phyloP scores from a whole-genome alignment of 73 alveolate genomes.

The Blepharisma japonicum region DNA sequence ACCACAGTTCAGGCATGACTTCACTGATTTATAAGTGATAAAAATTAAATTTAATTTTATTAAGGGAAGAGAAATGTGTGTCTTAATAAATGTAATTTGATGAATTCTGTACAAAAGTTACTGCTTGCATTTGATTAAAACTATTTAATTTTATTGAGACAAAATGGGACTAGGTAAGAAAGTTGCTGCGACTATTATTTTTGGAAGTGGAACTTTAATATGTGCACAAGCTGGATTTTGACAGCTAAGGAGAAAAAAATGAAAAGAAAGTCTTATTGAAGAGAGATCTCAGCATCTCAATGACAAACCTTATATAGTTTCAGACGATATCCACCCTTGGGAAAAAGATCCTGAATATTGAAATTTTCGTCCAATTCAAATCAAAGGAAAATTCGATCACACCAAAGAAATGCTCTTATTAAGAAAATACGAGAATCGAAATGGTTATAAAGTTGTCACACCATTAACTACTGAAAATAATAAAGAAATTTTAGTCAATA shows the following conservation, averaged over 20 bases:
- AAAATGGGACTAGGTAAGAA: too few relatives aligned
- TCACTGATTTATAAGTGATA: too few relatives aligned
- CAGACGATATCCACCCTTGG: neutral
- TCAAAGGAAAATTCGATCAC: conserved; percentile 29
- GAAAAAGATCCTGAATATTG: neutral
- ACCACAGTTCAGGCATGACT: too few relatives aligned
- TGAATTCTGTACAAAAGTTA: too few relatives aligned
- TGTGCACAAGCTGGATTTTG: neutral
- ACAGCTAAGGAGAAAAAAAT: conserved; percentile 15
- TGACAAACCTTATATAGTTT: neutral
- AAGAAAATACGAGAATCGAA: neutral
- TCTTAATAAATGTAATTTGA: too few relatives aligned
- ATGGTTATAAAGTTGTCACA: neutral
- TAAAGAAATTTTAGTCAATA: neutral
- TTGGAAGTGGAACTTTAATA: neutral
- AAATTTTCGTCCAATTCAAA: neutral
- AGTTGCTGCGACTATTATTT: neutral
- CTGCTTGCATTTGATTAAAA: too few relatives aligned
- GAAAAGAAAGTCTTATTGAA: conserved; percentile 18
- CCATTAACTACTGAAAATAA: neutral
- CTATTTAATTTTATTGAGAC: too few relatives aligned
- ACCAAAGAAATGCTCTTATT: conserved; percentile 25
- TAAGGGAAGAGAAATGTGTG: too few relatives aligned
- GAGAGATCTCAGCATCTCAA: neutral
- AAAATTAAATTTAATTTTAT: too few relatives aligned